Percentiles rank a stretch among this genome's conserved stretches.
These are phyloP conservation scores for Euphorbia peplus DNA, from an alignment of 345 rosid species.

Conservation along the genomic window DNA sequence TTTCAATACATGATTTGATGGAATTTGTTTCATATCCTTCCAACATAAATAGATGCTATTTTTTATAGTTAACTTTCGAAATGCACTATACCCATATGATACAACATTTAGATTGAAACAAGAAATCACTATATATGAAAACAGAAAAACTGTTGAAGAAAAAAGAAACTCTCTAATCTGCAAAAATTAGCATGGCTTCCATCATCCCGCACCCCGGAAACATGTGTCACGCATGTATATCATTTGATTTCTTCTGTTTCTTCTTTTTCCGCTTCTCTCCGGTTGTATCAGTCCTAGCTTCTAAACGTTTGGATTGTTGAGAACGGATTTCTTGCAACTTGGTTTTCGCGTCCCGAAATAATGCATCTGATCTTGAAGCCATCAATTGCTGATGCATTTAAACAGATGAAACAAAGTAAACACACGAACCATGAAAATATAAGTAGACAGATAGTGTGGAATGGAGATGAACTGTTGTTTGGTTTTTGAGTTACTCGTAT, in stretches of 20 bases:
- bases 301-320: constrained; percentile 28
- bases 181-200: not conserved
- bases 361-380: constrained; percentile 84
- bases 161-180: not conserved
- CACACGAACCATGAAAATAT: not conserved
- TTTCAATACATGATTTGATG: too few species aligned
- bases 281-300: constrained; percentile 19
- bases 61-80: too few species aligned
- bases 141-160: not conserved
- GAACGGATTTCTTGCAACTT: constrained; percentile 43
- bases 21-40: too few species aligned
- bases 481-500: not conserved
- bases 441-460: not conserved
- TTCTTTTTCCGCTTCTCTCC: constrained; percentile 27
- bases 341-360: constrained; percentile 68
- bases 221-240: constrained; percentile 1
- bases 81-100: not conserved
- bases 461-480: not conserved
- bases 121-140: not conserved
- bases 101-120: not conserved
- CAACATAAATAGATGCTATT: too few species aligned
- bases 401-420: not conserved
- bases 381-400: constrained; percentile 63
- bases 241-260: constrained; percentile 18
- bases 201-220: not conserved